Evolutionary conservation across 495 filamentous ascomycete species (phyloP).

Genomic region (Hypoxylon cercidicola): DNA sequence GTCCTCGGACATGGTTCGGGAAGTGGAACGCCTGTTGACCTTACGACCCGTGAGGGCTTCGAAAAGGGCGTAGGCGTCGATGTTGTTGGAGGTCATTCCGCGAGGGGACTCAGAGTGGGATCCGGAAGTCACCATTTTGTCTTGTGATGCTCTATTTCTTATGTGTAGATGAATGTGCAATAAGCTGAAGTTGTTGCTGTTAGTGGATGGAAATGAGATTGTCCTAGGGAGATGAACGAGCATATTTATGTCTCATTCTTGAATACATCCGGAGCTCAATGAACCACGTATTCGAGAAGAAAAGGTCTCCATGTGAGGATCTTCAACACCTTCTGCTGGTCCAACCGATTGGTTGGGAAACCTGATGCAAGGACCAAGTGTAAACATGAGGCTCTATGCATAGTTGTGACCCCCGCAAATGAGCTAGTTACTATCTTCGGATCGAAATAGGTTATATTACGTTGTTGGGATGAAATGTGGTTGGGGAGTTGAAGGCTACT

Average conservation of each 20-base stretch:
- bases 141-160: conserved; percentile 5
- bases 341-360: not conserved
- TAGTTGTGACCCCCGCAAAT: not conserved
- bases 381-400: conserved; percentile 14
- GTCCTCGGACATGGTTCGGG: conserved; percentile 38
- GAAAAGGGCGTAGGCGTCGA: conserved; percentile 51
- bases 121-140: conserved; percentile 42
- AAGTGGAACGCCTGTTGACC: conserved; percentile 37
- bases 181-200: conserved; percentile 11
- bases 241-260: conserved; percentile 25
- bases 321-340: not conserved
- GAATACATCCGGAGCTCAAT: not conserved
- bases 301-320: not conserved
- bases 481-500: conserved; percentile 10
- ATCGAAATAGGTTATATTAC: conserved; percentile 39
- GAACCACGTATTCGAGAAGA: not conserved
- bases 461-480: not conserved
- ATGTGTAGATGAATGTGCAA: conserved; percentile 9
- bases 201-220: conserved; percentile 1
- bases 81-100: conserved; percentile 27
- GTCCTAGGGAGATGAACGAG: not conserved
- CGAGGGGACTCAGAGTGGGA: conserved; percentile 29
- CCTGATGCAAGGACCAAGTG: conserved; percentile 6
- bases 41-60: conserved; percentile 50
- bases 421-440: not conserved